Percentiles rank a stretch among this genome's conserved stretches.
Evolutionary conservation across 1,139 yeast species (phyloP).

Genomic region (Diutina sp.): DNA sequence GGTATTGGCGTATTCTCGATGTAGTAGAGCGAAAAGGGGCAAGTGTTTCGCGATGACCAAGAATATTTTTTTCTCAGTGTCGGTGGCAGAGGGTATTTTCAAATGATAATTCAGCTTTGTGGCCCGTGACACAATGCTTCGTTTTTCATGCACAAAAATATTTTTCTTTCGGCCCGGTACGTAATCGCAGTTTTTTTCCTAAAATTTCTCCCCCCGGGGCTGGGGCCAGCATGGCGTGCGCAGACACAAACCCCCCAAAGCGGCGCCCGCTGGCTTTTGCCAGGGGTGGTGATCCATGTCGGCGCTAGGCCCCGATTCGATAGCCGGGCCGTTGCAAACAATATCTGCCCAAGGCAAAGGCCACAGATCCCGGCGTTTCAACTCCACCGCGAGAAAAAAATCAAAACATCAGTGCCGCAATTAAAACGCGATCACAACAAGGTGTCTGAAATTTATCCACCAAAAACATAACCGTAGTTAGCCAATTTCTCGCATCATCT

Average conservation of each 20-base stretch:
- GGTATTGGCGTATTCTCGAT: no score
- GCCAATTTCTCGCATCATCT: no score
- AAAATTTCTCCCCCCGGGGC: no score
- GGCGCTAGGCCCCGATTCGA: not conserved
- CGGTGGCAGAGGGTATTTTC: not conserved
- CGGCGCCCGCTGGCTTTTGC: not conserved
- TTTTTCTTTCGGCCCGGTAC: not conserved
- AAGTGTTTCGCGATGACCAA: not conserved
- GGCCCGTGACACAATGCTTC: not conserved
- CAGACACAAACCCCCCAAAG: not conserved
- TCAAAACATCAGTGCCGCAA: no score
- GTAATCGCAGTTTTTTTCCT: not conserved
- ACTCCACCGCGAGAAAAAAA: no score
- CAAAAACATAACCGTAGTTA: no score
- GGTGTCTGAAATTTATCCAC: no score
- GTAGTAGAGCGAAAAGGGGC: no score
- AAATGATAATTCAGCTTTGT: not conserved
- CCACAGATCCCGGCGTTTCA: not conserved
- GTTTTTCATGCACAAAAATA: no score
- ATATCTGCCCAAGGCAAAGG: not conserved
- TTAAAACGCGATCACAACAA: no score
- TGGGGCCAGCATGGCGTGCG: no score
- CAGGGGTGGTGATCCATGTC: not conserved
- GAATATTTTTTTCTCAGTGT: no score
- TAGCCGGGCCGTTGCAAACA: not conserved